Evolutionary conservation across 306 rosid species (phyloP).

Genomic region (Pyrus bretschneideri): DNA sequence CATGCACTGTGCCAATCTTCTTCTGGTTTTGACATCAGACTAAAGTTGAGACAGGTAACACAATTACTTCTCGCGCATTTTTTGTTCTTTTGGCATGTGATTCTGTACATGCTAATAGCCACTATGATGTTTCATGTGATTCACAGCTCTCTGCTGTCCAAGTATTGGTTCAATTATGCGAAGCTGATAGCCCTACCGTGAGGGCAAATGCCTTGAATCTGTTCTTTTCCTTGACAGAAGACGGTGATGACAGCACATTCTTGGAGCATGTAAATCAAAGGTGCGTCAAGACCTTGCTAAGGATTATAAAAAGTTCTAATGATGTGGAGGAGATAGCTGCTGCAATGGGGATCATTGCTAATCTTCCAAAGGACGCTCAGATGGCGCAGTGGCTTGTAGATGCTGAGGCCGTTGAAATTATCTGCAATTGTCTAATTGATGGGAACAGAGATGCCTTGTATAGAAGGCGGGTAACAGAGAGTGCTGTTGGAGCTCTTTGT

Average conservation of each 20-base stretch:
- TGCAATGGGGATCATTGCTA: conserved; percentile 44
- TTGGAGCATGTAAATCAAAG: conserved; percentile 44
- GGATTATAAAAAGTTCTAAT: conserved; percentile 24
- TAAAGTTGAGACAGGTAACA: conserved; percentile 45
- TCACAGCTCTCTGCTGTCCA: conserved; percentile 52
- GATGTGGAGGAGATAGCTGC: conserved; percentile 44
- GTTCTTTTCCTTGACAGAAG: conserved; percentile 42
- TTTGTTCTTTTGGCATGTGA: not conserved
- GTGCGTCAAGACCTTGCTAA: conserved; percentile 38
- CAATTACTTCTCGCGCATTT: not conserved
- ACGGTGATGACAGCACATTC: conserved; percentile 24
- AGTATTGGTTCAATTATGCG: conserved; percentile 50
- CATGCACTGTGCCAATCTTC: conserved; percentile 48
- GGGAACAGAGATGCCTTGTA: conserved; percentile 26
- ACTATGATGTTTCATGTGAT: conserved; percentile 4
- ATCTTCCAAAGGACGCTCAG: conserved; percentile 34
- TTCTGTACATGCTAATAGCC: not conserved
- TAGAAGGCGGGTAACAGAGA: conserved; percentile 34
- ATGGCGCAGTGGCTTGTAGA: conserved; percentile 43
- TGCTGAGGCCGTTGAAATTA: conserved; percentile 39
- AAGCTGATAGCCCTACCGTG: conserved; percentile 28
- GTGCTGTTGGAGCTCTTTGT: conserved; percentile 46
- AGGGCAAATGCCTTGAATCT: conserved; percentile 42
- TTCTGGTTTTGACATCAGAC: conserved; percentile 47
- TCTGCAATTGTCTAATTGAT: conserved; percentile 32